These are phyloP conservation scores for Hapsidospora chrysogenum DNA, from an alignment of 495 filamentous ascomycete species.

Conservation along the genomic window DNA sequence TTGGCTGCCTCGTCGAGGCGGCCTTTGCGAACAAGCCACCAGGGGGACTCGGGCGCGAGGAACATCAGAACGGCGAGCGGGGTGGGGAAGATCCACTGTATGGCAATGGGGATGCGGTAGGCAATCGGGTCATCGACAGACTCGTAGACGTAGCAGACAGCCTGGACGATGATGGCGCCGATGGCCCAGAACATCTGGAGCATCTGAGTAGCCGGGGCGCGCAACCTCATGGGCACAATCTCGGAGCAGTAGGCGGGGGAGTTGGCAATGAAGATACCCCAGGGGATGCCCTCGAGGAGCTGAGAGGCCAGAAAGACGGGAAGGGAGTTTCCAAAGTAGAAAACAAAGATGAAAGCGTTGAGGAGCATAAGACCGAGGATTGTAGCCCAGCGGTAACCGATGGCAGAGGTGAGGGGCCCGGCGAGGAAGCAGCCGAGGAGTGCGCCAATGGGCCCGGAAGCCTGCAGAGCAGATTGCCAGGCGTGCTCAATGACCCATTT, in stretches of 20 bases:
- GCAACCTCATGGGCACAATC: conserved; percentile 24
- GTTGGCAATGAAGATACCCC: conserved; percentile 35
- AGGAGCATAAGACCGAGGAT: conserved; percentile 22
- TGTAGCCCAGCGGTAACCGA: conserved; percentile 31
- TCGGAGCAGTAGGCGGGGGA: conserved; percentile 28
- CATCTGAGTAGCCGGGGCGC: conserved; percentile 20
- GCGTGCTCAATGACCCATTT: conserved; percentile 15
- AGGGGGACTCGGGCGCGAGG: conserved; percentile 34
- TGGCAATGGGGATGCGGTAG: conserved; percentile 29
- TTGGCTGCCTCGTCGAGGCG: conserved; percentile 20
- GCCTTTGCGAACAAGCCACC: conserved; percentile 28
- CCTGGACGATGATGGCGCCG: conserved; percentile 26
- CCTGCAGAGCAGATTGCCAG: conserved; percentile 30
- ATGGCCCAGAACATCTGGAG: conserved; percentile 15
- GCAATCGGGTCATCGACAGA: conserved; percentile 14
- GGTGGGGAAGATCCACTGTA: conserved; percentile 30
- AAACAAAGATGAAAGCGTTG: conserved; percentile 30
- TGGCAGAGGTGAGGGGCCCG: conserved; percentile 26
- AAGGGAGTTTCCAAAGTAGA: conserved; percentile 25
- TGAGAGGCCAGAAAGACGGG: conserved; percentile 26
- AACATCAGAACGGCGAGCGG: conserved; percentile 19
- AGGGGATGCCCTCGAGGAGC: conserved; percentile 29
- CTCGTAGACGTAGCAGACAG: conserved; percentile 26
- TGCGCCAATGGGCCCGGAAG: conserved; percentile 23
- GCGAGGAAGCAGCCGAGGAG: conserved; percentile 27